These are phyloP conservation scores for Coccomyxa sp. DNA, from an alignment of 139 green algal species.

Conservation along the genomic window DNA sequence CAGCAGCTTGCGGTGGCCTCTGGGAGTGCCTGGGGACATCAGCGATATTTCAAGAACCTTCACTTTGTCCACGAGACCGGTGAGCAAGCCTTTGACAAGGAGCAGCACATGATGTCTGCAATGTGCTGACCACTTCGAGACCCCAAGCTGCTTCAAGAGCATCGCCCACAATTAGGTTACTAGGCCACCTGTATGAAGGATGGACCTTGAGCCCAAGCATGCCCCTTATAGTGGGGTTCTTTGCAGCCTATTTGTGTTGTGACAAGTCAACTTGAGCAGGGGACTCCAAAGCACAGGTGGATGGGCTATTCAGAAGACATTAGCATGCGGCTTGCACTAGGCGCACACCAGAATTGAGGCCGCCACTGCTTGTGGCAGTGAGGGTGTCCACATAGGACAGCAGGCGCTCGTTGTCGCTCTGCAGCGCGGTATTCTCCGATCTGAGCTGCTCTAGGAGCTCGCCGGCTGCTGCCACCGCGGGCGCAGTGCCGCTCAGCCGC, in stretches of 20 bases:
- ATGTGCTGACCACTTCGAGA: not conserved
- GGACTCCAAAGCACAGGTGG: no score
- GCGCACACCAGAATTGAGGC: not conserved
- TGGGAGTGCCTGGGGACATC: not conserved
- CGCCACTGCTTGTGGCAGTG: not conserved
- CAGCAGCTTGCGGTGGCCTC: not conserved
- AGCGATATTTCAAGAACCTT: no score
- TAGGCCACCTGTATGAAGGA: not conserved
- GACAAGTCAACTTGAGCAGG: not conserved
- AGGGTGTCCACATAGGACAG: not conserved
- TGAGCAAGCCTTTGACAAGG: no score
- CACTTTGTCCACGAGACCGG: no score
- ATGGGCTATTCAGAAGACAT: no score
- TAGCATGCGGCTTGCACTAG: no score
- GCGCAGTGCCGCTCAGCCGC: not conserved
- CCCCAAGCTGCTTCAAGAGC: not conserved
- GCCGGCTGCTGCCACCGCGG: not conserved
- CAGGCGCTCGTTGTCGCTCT: not conserved
- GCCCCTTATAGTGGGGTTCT: not conserved
- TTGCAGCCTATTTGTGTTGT: not conserved
- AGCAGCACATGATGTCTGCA: not conserved
- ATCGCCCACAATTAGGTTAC: not conserved
- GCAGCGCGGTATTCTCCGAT: constrained; percentile 4
- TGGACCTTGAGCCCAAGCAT: no score
- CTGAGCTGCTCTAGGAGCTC: constrained; percentile 1